These are phyloP conservation scores for Juncus effusus DNA, from an alignment of 176 grass and related monocot genomes.

Conservation along the genomic window DNA sequence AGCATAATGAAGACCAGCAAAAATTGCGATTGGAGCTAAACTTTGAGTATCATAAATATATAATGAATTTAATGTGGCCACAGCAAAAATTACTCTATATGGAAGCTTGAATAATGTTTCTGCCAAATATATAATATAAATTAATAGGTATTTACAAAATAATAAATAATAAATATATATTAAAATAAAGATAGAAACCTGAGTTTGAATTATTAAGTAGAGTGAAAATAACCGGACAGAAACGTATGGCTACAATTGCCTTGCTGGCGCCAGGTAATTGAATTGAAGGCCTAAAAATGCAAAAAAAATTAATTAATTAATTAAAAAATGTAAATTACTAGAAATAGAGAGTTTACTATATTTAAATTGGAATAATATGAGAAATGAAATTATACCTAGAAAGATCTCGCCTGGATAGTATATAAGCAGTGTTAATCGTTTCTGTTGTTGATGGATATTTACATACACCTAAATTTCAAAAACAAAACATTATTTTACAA, in stretches of 20 bases:
- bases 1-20: conserved; percentile 95
- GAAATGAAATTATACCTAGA: conserved; percentile 59
- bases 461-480: conserved; percentile 55
- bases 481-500: conserved; percentile 19
- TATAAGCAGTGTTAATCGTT: conserved; percentile 76
- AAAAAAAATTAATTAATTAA: conserved; percentile 5
- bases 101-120: conserved; percentile 87
- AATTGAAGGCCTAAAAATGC: conserved; percentile 57
- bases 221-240: conserved; percentile 76
- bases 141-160: no score
- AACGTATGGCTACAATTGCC: conserved; percentile 80
- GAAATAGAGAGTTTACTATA: not conserved
- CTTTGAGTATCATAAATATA: conserved; percentile 96
- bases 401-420: conserved; percentile 82
- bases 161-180: conserved; percentile 1
- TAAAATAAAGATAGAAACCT: conserved; percentile 40
- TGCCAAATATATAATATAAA: conserved; percentile 29
- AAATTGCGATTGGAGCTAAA: conserved; percentile 59
- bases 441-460: conserved; percentile 53
- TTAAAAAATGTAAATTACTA: conserved; percentile 25
- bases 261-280: conserved; percentile 86
- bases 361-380: not conserved
- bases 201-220: conserved; percentile 48
- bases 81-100: conserved; percentile 79
- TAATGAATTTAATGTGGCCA: conserved; percentile 83